phyloP scores from a whole-genome alignment of 2,329 filamentous ascomycete species.

The Dactylonectria estremocensis region DNA sequence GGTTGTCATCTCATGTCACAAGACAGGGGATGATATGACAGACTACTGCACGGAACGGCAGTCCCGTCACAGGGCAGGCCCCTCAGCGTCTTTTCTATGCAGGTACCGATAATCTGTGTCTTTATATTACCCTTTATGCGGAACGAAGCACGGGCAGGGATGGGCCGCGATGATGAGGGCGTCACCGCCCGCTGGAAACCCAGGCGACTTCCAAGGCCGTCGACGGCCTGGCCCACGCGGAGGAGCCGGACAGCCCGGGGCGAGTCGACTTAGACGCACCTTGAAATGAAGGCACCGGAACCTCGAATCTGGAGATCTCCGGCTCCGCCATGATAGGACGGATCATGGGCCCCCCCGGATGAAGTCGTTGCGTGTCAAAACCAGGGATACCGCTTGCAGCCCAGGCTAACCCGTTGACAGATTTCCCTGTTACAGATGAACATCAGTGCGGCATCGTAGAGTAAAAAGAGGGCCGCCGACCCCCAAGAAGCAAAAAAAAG shows the following conservation, averaged over 20 bases:
- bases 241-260: slow-evolving; percentile 6
- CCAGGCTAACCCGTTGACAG: slow-evolving; percentile 19
- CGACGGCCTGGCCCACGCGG: neutral
- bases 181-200: slow-evolving; percentile 27
- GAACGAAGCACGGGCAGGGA: slow-evolving; percentile 25
- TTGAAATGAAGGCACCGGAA: slow-evolving; percentile 30
- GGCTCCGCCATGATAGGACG: slow-evolving; percentile 33
- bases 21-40: slow-evolving; percentile 4
- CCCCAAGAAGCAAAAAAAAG: slow-evolving; percentile 3
- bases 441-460: neutral
- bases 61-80: slow-evolving; percentile 1
- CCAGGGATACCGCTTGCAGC: slow-evolving; percentile 31
- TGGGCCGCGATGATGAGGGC: slow-evolving; percentile 18
- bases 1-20: slow-evolving; percentile 19
- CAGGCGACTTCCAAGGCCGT: neutral
- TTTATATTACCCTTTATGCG: slow-evolving; percentile 36
- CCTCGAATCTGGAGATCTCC: slow-evolving; percentile 39
- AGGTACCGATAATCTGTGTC: slow-evolving; percentile 25
- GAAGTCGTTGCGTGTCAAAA: slow-evolving; percentile 44
- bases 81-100: neutral
- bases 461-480: slow-evolving; percentile 16
- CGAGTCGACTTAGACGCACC: slow-evolving; percentile 20
- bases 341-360: slow-evolving; percentile 33
- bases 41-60: slow-evolving; percentile 1
- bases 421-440: slow-evolving; percentile 14